Percentiles rank a stretch among this genome's conserved stretches.
phyloP scores from a whole-genome alignment of 2,329 filamentous ascomycete genomes.

The Elsinoe arachidis region DNA sequence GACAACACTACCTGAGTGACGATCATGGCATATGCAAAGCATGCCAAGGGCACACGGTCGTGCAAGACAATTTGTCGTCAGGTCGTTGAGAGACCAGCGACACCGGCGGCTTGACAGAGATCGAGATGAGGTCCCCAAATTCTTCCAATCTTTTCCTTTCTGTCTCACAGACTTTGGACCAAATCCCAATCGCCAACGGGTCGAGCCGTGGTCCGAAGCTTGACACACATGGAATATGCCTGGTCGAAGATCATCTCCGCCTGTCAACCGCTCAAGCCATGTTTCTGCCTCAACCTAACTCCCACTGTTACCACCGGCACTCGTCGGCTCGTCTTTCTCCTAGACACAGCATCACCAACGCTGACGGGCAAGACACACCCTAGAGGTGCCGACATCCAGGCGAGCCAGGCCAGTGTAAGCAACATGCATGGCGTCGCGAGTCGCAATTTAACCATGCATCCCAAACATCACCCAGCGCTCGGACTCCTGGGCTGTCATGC shows the following conservation, averaged over 20 bases:
- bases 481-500: neutral
- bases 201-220: slow-evolving; percentile 2
- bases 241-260: neutral
- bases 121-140: slow-evolving; percentile 3
- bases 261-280: slow-evolving; percentile 4
- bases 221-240: neutral
- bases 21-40: neutral
- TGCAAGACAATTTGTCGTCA: neutral
- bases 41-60: neutral
- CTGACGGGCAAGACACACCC: neutral
- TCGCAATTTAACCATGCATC: slow-evolving; percentile 9
- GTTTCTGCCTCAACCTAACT: neutral
- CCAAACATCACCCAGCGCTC: neutral
- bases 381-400: neutral
- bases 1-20: no score
- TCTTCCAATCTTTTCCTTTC: slow-evolving; percentile 1
- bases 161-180: neutral
- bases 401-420: neutral
- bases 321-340: neutral
- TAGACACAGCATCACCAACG: neutral
- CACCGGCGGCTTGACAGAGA: neutral
- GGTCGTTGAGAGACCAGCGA: neutral
- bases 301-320: neutral
- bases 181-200: neutral
- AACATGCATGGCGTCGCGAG: slow-evolving; percentile 6